phyloP scores from a whole-genome alignment of 208 protist genomes.

The Angomonas ambiguus region DNA sequence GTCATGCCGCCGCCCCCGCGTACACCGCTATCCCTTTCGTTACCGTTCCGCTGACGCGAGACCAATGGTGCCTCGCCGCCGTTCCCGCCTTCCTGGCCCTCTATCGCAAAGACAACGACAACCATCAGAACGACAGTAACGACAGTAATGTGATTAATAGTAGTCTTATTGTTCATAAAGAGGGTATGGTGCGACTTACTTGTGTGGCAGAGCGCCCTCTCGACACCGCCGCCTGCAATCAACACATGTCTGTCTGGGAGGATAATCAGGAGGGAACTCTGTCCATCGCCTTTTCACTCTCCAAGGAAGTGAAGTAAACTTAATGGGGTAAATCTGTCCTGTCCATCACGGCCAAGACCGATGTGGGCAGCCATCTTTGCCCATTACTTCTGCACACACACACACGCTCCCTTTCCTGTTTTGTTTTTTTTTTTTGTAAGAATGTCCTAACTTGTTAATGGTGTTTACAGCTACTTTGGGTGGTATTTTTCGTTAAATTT shows the following conservation, averaged over 20 bases:
- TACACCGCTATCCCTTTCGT: neutral
- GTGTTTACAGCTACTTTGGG: neutral
- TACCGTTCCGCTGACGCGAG: neutral
- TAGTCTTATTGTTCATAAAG: constrained; percentile 20
- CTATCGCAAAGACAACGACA: neutral
- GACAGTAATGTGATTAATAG: too few relatives aligned
- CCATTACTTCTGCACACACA: neutral
- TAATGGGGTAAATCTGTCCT: neutral
- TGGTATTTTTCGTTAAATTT: neutral
- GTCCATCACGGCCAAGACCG: too few relatives aligned
- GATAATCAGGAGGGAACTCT: constrained; percentile 34
- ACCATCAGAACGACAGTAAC: too few relatives aligned
- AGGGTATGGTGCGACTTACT: constrained; percentile 48
- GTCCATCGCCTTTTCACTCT: constrained; percentile 50
- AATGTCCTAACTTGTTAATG: too few relatives aligned
- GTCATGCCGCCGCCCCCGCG: neutral
- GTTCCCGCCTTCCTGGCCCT: constrained; percentile 6
- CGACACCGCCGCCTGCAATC: constrained; percentile 62
- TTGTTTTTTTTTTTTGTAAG: neutral
- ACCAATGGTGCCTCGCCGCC: neutral
- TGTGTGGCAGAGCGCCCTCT: constrained; percentile 75
- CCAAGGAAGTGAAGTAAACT: constrained; percentile 57
- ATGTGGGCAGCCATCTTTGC: neutral
- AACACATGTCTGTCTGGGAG: constrained; percentile 61
- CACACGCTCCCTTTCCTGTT: too few relatives aligned